Base-by-base conservation (phyloP, 2,329 filamentous ascomycete species). In the Ceratocystis harringtonii region DNA sequence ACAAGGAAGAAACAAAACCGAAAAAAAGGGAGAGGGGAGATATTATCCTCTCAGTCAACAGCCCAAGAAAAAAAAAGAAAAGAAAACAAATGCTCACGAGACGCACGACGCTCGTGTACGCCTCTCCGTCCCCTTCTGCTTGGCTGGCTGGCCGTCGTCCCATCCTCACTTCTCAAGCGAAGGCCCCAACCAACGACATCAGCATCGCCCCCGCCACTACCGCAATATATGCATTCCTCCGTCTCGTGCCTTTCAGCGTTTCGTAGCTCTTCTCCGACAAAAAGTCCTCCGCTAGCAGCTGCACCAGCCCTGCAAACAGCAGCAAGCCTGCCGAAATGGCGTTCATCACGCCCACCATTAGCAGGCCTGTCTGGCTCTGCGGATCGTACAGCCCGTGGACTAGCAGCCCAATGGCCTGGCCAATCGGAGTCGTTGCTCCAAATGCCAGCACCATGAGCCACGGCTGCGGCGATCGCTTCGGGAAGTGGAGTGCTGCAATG, bases 271-370 rank as follows among this genome's bases (percentile, higher is more conserved):
- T 86, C 69, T 90, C 87, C 12, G 83, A 84, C 67, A 91, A 72
- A 70, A 95, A 95, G 71, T 95, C 90, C 74, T 95, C 90, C 0
- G 89, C 88, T 60, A 95, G 79, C 22, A 95, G 79, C 75, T 95
- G 89, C 3, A 95, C 90, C 55, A 95, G 76, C 0, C 89, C 89
- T 0, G 90, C 90, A 72, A 92, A 95, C 2, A 95, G 78, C 32
- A 95, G 75, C 62, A 95, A 77, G 0, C 90, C 90, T 62, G 87
- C 86, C 8, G 87, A 91, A 63, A 95, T 87, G 48, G 89, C 89
- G 71, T 95, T 95, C 81, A 92, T 94, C 72, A 92, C 84, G 6
- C 90, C 90, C 5, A 95, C 90, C 76, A 92, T 87, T 30, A 95
- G 76, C 61, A 95, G 75, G 0, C 90, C 90, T 0, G 84, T 83